phyloP scores from a whole-genome alignment of 345 rosid species.

The Zanthoxylum bungeanum region DNA sequence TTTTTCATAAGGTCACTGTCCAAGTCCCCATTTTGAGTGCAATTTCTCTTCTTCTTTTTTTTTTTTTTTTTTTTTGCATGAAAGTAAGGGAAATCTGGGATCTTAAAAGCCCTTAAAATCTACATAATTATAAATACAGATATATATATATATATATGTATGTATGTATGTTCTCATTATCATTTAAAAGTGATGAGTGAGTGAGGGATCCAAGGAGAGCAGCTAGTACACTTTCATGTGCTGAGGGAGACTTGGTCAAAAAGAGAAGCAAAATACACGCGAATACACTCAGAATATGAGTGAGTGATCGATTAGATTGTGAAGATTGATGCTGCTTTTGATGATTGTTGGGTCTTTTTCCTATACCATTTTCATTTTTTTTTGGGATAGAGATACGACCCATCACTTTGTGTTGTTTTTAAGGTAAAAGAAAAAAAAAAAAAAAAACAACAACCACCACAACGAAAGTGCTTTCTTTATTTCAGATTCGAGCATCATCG shows the following conservation, averaged over 20 bases:
- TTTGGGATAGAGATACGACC: background rate
- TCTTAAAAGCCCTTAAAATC: conserved; percentile 24
- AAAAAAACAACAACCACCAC: background rate
- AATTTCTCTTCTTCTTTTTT: conserved; percentile 7
- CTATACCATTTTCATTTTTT: conserved; percentile 3
- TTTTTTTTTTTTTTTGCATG: conserved; percentile 30
- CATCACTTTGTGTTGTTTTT: background rate
- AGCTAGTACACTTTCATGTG: conserved; percentile 17
- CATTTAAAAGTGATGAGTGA: conserved; percentile 51
- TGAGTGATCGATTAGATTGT: conserved; percentile 16
- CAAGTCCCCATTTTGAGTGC: background rate
- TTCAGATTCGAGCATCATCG: background rate
- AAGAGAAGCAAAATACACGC: conserved; percentile 22
- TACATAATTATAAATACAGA: background rate
- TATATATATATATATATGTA: background rate
- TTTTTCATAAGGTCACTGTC: conserved; percentile 32
- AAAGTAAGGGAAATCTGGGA: conserved; percentile 52
- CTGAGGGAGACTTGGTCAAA: conserved; percentile 33
- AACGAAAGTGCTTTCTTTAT: background rate
- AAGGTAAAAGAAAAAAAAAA: too few species aligned
- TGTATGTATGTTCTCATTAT: too few species aligned
- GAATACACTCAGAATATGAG: conserved; percentile 16
- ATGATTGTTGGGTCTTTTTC: conserved; percentile 44
- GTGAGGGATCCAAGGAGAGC: conserved; percentile 53
- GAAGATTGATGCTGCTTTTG: conserved; percentile 30